Evolutionary conservation across 139 green algal genomes (phyloP).

Genomic region (Tetraselmis striata): DNA sequence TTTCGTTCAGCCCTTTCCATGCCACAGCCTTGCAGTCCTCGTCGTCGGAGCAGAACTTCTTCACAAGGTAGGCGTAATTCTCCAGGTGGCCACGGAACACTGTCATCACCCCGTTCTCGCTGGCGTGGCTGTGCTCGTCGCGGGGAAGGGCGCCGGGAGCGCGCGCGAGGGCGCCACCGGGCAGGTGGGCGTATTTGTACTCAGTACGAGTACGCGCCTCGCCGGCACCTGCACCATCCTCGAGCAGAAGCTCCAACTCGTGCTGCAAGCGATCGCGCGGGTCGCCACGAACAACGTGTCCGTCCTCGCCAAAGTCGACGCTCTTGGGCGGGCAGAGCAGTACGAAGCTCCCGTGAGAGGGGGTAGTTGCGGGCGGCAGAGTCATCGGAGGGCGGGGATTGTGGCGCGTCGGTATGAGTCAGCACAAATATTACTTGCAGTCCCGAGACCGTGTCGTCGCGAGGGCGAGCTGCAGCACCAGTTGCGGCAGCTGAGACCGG

Average conservation of each 20-base stretch:
- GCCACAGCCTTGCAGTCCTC: not conserved
- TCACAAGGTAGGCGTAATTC: slow-evolving; percentile 33
- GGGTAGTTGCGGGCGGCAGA: no score
- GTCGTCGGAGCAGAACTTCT: slow-evolving; percentile 23
- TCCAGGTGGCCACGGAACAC: slow-evolving; percentile 10
- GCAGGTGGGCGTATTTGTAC: not conserved
- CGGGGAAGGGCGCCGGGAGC: no score
- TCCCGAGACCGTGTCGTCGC: no score
- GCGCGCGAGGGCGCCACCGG: not conserved
- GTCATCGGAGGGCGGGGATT: no score
- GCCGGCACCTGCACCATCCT: no score
- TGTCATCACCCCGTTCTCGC: not conserved
- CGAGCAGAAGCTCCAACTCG: not conserved
- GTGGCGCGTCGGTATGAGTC: no score
- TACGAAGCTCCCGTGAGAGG: not conserved
- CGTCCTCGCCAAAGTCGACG: not conserved
- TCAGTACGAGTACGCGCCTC: not conserved
- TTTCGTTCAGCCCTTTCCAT: slow-evolving; percentile 14
- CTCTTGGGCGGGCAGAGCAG: not conserved
- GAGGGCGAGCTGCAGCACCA: no score
- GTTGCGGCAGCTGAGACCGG: no score
- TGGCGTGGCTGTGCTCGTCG: not conserved
- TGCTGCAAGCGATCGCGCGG: not conserved
- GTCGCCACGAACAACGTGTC: not conserved
- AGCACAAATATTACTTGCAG: no score